Base-by-base conservation (phyloP, 768 basidiomycete species). In the Macrolepiota fuliginosa region DNA sequence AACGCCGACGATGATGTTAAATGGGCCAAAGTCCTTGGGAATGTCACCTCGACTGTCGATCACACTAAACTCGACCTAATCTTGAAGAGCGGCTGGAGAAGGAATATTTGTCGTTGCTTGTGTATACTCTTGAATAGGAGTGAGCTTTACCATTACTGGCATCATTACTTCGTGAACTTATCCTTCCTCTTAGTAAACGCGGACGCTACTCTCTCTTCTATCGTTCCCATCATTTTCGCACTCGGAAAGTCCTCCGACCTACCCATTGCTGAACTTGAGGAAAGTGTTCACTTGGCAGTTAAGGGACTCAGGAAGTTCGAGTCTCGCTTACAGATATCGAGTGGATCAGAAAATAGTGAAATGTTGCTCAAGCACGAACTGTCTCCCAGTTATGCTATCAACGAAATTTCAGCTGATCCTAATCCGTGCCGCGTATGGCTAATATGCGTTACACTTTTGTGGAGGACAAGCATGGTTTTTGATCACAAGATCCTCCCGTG, bases 21-120 rank as follows among this genome's bases (percentile, higher is more conserved):
- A 4, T 92, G 89, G 88, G 73, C 83, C 29, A 85, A 81, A 55
- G 83, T 90, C 47, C 65, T 90, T 2, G 86, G 87, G 62, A 91
- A 90, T 64, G 75, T 91, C 50, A 63, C 88, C 37, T 70, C 81
- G 24, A 70, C 84, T 0, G 77, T 77, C 1, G 81, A 90, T 61
- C 59, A 73, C 0, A 62, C 63, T 29, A 90, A 85, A 69, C 49
- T 90, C 37, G 84, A 85, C 24, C 37, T 53, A 4, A 15, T 29
- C 6, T 19, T 37, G 6, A n/a, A 27, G 15, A 11, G 4, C 13
- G 35, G 32, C 4, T 61, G 60, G 60, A 54, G 52, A 29, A 11
- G n/a, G 12, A 19, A 45, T 49, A 55, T 61, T 24, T 61, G 32
- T 29, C 60, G 60, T 54, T 61, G 45, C 17, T 36, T 61, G 24